These are phyloP conservation scores for Scenedesmus sp. DNA, from an alignment of 163 green algal species.

Conservation along the genomic window DNA sequence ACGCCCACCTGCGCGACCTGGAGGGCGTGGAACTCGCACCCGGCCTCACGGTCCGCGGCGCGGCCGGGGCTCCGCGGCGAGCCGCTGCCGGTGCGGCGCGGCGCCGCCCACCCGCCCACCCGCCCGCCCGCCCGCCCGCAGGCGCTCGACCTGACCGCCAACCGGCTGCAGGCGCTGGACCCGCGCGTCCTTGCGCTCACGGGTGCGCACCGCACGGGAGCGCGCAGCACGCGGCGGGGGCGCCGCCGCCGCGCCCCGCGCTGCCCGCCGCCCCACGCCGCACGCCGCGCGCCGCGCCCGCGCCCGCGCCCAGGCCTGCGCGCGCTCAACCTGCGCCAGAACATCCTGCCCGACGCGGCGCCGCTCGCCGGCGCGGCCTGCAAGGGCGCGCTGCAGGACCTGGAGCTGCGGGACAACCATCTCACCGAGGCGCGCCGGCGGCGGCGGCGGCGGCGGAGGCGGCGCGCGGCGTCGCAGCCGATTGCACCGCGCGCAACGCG, in stretches of 20 bases:
- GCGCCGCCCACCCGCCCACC: no score
- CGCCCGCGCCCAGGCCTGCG: background rate
- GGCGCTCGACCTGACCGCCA: slow-evolving; percentile 86
- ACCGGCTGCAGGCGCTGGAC: slow-evolving; percentile 80
- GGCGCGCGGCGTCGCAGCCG: no score
- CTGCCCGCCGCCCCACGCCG: background rate
- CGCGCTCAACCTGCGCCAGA: slow-evolving; percentile 84
- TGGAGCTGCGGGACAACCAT: slow-evolving; percentile 92
- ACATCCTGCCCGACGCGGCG: slow-evolving; percentile 74
- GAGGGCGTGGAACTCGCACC: slow-evolving; percentile 55
- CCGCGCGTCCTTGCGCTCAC: slow-evolving; percentile 70
- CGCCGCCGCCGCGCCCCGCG: no score
- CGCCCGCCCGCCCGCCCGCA: slow-evolving; percentile 42
- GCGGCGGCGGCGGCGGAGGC: no score
- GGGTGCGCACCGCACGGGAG: no score
- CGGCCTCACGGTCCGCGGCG: background rate
- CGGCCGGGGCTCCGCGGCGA: no score
- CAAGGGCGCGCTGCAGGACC: slow-evolving; percentile 65
- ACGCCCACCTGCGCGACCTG: slow-evolving; percentile 73
- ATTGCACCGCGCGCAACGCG: no score
- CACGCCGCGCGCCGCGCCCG: background rate
- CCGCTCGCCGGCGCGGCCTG: slow-evolving; percentile 37
- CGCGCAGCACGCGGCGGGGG: no score
- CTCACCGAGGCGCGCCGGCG: slow-evolving; percentile 59
- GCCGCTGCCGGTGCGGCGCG: no score